Conservation (phyloP, 257 asterid genomes). For the Thymus mandschuricus region DNA sequence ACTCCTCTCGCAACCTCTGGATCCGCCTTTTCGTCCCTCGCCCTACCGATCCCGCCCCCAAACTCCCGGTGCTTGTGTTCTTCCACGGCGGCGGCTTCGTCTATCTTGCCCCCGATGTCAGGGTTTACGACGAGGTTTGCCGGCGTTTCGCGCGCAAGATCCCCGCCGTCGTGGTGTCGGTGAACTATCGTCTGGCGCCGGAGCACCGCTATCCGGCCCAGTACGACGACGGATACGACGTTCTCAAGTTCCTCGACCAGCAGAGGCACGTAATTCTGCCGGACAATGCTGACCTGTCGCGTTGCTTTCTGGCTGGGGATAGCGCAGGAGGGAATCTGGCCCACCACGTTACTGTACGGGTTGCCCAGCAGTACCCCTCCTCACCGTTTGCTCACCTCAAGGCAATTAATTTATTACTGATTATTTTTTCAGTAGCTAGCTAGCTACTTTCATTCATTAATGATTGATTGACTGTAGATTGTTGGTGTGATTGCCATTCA, state of each 20-base stretch:
- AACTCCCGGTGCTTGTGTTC: slow-evolving; percentile 64
- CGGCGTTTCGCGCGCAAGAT: slow-evolving; percentile 62
- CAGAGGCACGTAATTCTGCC: slow-evolving; percentile 43
- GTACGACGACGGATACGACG: slow-evolving; percentile 72
- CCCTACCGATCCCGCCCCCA: slow-evolving; percentile 31
- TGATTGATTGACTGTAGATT: slow-evolving; percentile 38
- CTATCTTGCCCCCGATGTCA: slow-evolving; percentile 53
- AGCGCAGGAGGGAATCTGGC: slow-evolving; percentile 84
- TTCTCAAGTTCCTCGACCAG: slow-evolving; percentile 54
- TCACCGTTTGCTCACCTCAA: slow-evolving; percentile 44
- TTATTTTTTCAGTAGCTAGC: too few species aligned
- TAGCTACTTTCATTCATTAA: too few species aligned
- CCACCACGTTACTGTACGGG: slow-evolving; percentile 69
- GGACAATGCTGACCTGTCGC: slow-evolving; percentile 57
- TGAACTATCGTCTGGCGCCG: slow-evolving; percentile 71
- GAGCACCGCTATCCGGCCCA: slow-evolving; percentile 76
- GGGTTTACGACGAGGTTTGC: slow-evolving; percentile 64
- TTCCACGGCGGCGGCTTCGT: slow-evolving; percentile 90
- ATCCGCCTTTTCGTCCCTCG: slow-evolving; percentile 66
- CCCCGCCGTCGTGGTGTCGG: slow-evolving; percentile 68
- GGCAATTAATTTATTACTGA: slow-evolving; percentile 23
- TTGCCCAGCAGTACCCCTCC: slow-evolving; percentile 27
- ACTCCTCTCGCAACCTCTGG: slow-evolving; percentile 73
- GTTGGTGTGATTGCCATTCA: slow-evolving; percentile 69
- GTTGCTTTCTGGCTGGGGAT: slow-evolving; percentile 77